Evolutionary conservation across 2,329 filamentous ascomycete species (phyloP).

Genomic region (Epichloe glyceriae): DNA sequence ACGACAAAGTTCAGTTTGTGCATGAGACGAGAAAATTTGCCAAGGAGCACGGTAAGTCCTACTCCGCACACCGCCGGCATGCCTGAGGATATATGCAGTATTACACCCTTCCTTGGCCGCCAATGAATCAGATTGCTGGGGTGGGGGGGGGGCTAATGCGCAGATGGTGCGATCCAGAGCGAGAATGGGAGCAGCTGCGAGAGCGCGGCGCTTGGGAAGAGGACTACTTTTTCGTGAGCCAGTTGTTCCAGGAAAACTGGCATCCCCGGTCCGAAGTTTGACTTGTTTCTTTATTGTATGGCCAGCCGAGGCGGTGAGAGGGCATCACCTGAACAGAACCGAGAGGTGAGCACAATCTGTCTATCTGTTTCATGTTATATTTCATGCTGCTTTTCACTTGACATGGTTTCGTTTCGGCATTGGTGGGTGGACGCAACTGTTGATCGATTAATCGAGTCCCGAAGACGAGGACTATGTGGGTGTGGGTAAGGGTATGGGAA

Average conservation of each 20-base stretch:
- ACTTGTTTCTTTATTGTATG: background rate
- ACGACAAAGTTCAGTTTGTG: conserved; percentile 34
- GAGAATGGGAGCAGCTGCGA: conserved; percentile 33
- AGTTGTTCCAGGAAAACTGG: conserved; percentile 46
- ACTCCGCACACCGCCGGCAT: conserved; percentile 6
- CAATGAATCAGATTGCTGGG: conserved; percentile 11
- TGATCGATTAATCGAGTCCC: too few relatives aligned
- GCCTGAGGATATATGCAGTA: background rate
- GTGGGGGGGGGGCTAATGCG: conserved; percentile 15
- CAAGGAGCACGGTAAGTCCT: conserved; percentile 32
- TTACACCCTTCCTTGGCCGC: background rate
- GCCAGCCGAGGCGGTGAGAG: background rate
- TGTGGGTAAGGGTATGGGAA: background rate
- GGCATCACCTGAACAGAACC: background rate
- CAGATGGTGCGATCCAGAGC: conserved; percentile 13
- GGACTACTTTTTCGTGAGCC: conserved; percentile 47
- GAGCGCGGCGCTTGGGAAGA: conserved; percentile 34
- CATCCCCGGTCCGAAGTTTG: conserved; percentile 15
- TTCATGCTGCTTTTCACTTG: too few relatives aligned
- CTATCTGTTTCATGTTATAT: too few relatives aligned
- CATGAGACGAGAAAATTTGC: conserved; percentile 31
- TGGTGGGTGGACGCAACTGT: too few relatives aligned
- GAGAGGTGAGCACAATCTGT: background rate
- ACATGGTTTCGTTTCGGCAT: too few relatives aligned
- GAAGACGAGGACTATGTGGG: too few relatives aligned